Base-by-base conservation (phyloP, 371 early-diverging fungal species). In the Syncephalastrum racemosum region DNA sequence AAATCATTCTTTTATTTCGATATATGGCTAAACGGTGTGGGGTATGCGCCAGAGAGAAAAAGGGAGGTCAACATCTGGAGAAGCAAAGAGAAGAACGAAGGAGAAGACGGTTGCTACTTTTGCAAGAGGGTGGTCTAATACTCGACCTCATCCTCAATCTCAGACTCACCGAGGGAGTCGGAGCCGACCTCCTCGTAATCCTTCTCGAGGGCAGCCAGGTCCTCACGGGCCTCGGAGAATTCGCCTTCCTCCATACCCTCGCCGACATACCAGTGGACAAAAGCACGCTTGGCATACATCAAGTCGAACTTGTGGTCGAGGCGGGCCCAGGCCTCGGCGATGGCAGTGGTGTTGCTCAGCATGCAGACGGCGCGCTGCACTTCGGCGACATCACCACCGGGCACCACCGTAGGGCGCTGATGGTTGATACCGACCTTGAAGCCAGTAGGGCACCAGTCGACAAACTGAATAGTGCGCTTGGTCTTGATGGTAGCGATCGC, bases 181-280 rank as follows among this genome's bases (percentile, higher is more conserved):
- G 90, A 83, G 57, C 91, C 93, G 61, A 95, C 95, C 79, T 95
- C 95, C 75, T 94, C 94, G 84, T 98, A 99, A 79, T 99, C 98
- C 86, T 93, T 92, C 84, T 97, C 98, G 56, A 99, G 92, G 48
- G 95, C 95, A 66, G 96, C 98, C 80, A 99, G 85, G 75, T 99
- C 96, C 84, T 98, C 63, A 56, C 67, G 63, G 40, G 93, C 93
- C 71, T 92, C 93, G 58, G 85, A 85, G 82, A 92, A 92, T 68
- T 91, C 92, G 64, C 90, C 73, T 77, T 91, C 92, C 65, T 91
- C 90, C 90, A 90, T 90, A 81, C 97, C 97, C 80, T 96, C 97
- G 69, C 95, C 94, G 60, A 95, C 95, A 79, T 94, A 96, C 97
- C 97, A 96, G 83, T 96, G 97, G 47, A 96, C 95, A 73, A 96